Evolutionary conservation across 305 asterid genomes (phyloP).

Genomic region (Salvia sclarea): DNA sequence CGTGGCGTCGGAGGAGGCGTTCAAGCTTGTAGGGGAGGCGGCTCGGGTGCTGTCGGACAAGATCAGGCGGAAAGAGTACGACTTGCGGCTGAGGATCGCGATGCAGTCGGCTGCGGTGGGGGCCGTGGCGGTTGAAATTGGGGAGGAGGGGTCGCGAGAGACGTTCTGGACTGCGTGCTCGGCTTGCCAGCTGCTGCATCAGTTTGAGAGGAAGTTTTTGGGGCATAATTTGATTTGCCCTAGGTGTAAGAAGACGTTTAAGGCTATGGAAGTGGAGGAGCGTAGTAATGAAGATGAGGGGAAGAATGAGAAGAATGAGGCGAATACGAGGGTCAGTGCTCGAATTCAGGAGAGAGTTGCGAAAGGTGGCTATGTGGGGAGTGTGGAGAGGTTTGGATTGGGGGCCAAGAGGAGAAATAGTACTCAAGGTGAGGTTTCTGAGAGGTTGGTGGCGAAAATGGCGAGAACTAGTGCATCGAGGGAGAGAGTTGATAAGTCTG

Average conservation of each 20-base stretch:
- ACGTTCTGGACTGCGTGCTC: conserved; percentile 67
- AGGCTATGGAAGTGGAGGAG: conserved; percentile 62
- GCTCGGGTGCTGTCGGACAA: conserved; percentile 70
- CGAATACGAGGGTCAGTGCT: conserved; percentile 50
- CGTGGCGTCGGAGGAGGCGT: conserved; percentile 71
- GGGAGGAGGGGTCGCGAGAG: conserved; percentile 28
- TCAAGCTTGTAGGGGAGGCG: conserved; percentile 81
- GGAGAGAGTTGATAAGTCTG: conserved; percentile 30
- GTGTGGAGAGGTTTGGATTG: conserved; percentile 43
- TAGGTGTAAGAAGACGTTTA: conserved; percentile 63
- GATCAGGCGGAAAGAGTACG: conserved; percentile 73
- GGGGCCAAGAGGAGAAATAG: conserved; percentile 42
- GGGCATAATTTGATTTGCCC: conserved; percentile 79
- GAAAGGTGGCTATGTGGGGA: conserved; percentile 40
- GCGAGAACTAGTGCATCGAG: conserved; percentile 32
- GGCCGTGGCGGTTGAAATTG: conserved; percentile 38
- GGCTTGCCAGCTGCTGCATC: conserved; percentile 57
- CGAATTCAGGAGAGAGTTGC: conserved; percentile 54
- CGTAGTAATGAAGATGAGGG: conserved; percentile 20
- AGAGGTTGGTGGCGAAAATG: conserved; percentile 32
- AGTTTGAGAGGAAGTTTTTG: conserved; percentile 69
- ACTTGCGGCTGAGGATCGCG: conserved; percentile 59
- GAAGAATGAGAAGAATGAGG: conserved; percentile 34
- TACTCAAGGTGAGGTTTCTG: conserved; percentile 38
- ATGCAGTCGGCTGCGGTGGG: conserved; percentile 58